These are phyloP conservation scores for Epicoccum nigrum DNA, from an alignment of 2,329 filamentous ascomycete species.

Conservation along the genomic window DNA sequence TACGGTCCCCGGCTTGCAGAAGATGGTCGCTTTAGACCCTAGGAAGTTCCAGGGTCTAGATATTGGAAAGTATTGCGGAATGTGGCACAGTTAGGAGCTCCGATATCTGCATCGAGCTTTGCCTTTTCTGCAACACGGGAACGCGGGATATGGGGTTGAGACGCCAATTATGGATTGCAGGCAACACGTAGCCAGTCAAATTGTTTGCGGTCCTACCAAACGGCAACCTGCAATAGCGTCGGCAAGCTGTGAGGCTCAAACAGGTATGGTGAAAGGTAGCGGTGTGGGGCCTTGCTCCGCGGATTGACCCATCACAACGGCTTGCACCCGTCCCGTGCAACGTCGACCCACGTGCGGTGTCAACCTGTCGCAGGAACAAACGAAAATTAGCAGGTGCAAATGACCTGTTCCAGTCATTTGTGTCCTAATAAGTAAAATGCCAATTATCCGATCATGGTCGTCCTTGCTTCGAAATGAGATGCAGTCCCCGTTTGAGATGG, in stretches of 20 bases:
- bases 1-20: neutral
- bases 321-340: neutral
- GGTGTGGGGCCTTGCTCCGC: constrained; percentile 13
- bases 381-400: neutral
- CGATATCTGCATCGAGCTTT: neutral
- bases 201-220: neutral
- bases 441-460: no score
- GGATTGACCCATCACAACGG: constrained; percentile 5
- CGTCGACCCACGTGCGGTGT: constrained; percentile 1
- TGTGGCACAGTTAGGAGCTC: neutral
- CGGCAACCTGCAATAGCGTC: neutral
- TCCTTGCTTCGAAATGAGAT: neutral
- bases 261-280: neutral
- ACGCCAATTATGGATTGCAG: constrained; percentile 2
- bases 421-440: neutral
- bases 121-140: neutral
- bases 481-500: no score
- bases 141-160: neutral
- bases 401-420: neutral
- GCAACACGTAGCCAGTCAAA: constrained; percentile 1
- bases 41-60: neutral
- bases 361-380: neutral
- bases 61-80: neutral
- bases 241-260: neutral
- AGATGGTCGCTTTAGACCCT: neutral